Evolutionary conservation across 768 basidiomycete species (phyloP).

Genomic region (Suillus placidus): DNA sequence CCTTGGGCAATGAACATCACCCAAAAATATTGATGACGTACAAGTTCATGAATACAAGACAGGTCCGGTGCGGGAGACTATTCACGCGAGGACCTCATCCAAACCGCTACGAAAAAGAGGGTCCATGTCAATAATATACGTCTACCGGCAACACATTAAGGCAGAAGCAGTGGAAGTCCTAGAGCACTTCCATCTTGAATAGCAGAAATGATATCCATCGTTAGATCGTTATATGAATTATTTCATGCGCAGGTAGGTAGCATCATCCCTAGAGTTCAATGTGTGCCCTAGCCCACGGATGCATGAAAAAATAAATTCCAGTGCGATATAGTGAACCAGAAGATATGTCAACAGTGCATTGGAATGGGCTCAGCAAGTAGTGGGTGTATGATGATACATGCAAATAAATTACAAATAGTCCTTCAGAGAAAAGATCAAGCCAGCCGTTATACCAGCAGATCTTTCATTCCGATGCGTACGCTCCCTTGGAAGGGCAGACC

Average conservation of each 20-base stretch:
- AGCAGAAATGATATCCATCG: not conserved
- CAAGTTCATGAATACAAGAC: not conserved
- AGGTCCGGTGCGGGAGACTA: not conserved
- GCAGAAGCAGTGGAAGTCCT: not conserved
- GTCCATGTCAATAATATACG: not conserved
- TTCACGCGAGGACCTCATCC: not conserved
- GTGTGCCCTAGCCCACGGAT: not conserved
- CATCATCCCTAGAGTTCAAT: not conserved
- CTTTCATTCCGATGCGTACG: constrained; percentile 66
- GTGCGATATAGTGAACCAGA: not conserved
- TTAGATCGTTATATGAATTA: not conserved
- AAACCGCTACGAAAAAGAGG: not conserved
- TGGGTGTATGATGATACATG: not conserved
- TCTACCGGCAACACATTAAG: not conserved
- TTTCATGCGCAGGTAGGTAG: not conserved
- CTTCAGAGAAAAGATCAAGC: not conserved
- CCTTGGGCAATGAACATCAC: not conserved
- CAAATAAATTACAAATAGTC: not conserved
- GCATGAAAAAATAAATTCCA: not conserved
- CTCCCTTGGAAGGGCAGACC: constrained; percentile 70
- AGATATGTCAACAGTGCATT: not conserved
- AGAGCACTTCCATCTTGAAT: not conserved
- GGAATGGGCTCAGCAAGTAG: not conserved
- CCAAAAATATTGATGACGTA: not conserved
- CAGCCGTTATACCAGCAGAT: not conserved